Base-by-base conservation (phyloP, 352 stramenopile species). In the Pythium volutum region DNA sequence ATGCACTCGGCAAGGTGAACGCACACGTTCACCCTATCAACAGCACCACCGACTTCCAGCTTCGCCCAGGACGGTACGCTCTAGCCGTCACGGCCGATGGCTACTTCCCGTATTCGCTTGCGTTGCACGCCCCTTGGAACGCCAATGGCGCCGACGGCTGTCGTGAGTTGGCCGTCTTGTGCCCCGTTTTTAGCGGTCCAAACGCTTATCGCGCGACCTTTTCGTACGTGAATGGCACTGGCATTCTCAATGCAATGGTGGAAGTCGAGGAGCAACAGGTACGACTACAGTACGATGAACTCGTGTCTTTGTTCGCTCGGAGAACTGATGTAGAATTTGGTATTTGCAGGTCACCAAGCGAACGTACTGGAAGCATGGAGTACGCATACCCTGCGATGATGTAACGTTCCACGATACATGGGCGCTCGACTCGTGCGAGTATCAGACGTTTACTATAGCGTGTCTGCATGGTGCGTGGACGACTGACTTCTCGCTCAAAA, bases 141-240 rank as follows among this genome's bases (percentile, higher is more conserved):
- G 62, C 47, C 12, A 56, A 23, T 22, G 16, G 22, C 10, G 14
- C 18, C 18, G 47, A 38, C 11, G 22, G 36, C 5, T 62, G 33
- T 23, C 66, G 59, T 8, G 66, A 73, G 18, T 27, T 86, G 27
- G 62, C 71, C 11, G 70, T 87, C 11, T 29, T 90, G 22, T 75
- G 75, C 39, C 71, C 76, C 20, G 12, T 45, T 5, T 67, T 84
- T 49, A 15, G 34, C 12, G 15, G 43, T 5, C 31, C 63, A 3
- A 25, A 58, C 14, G 60, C 60, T 3, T 83, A 73, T 22, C 76
- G 76, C 20, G 29, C 86, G n/a, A 48, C 87, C n/a, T 75, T 88
- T 38, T 80, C 75, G 29, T 80, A 69, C 23, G 55, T 86, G 3
- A 73, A 74, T 34, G 66, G 36, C 12, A 29, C 55, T 1, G 33